These are phyloP conservation scores for Diplodia sapinea DNA, from an alignment of 2,329 filamentous ascomycete genomes.

Conservation along the genomic window DNA sequence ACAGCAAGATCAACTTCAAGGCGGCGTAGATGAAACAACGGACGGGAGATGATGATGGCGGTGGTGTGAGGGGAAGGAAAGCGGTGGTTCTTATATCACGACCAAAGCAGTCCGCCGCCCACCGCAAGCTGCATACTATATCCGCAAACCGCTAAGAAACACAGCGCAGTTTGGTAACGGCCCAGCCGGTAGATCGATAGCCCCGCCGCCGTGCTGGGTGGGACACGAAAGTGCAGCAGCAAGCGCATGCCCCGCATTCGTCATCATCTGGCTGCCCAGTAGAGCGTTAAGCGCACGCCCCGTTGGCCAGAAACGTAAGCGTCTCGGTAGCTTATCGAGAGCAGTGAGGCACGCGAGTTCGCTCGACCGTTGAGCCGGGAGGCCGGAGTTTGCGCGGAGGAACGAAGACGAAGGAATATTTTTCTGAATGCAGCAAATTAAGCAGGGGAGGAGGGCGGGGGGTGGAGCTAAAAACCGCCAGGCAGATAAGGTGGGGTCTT, in stretches of 20 bases:
- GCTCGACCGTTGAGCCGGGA: not conserved
- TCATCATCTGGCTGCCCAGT: not conserved
- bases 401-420: slow-evolving; percentile 4
- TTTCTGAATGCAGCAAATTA: slow-evolving; percentile 24
- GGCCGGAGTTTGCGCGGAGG: not conserved
- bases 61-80: no score
- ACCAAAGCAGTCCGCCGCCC: not conserved
- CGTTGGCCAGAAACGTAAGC: not conserved
- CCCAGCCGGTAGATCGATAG: not conserved
- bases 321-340: not conserved
- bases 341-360: not conserved
- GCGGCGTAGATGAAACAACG: no score
- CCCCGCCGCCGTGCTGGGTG: not conserved
- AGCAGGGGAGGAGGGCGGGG: not conserved
- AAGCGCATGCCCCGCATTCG: slow-evolving; percentile 7
- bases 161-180: not conserved
- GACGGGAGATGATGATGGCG: no score
- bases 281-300: no score
- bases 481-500: not conserved
- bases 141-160: slow-evolving; percentile 25
- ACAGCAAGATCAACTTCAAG: no score
- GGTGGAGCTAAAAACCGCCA: not conserved
- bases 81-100: no score
- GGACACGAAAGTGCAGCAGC: not conserved
- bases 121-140: slow-evolving; percentile 4